These are phyloP conservation scores for Moesziomyces sp. DNA, from an alignment of 1,284 basidiomycete species.

Conservation along the genomic window DNA sequence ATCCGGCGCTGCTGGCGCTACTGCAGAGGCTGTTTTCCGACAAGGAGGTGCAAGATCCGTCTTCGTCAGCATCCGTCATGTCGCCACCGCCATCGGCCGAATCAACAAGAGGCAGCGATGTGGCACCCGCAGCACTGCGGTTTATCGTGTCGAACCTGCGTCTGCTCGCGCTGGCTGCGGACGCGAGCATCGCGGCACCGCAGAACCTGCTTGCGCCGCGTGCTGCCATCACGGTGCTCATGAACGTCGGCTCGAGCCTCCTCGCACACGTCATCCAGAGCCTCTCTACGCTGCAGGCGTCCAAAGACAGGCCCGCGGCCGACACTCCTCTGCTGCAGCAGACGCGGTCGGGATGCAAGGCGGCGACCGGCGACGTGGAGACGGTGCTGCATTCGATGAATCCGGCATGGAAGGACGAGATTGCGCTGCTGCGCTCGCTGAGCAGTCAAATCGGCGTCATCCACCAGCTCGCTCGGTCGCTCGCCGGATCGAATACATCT, in stretches of 20 bases:
- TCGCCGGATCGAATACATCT: constrained; percentile 8
- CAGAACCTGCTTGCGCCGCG: constrained; percentile 45
- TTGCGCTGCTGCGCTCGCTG: constrained; percentile 35
- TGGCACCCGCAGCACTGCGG: constrained; percentile 12
- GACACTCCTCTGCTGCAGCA: constrained; percentile 2
- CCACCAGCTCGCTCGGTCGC: constrained; percentile 18
- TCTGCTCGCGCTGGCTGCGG: constrained; percentile 30
- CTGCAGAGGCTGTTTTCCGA: constrained; percentile 14
- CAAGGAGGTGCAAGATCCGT: not conserved
- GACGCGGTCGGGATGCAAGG: constrained; percentile 9
- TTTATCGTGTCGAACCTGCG: constrained; percentile 35
- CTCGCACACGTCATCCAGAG: constrained; percentile 26
- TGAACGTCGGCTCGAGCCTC: constrained; percentile 32
- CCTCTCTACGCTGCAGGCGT: constrained; percentile 9
- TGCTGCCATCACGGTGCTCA: constrained; percentile 41
- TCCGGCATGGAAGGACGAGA: constrained; percentile 48
- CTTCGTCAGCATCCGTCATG: not conserved
- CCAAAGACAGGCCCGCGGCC: constrained; percentile 23
- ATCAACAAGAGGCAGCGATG: constrained; percentile 3
- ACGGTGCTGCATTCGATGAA: constrained; percentile 36
- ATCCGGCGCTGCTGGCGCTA: constrained; percentile 17
- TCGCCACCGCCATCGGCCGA: not conserved
- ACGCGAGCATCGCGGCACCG: constrained; percentile 20
- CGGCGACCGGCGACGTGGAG: constrained; percentile 18
- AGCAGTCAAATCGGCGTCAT: constrained; percentile 42